phyloP scores from a whole-genome alignment of 2,329 filamentous ascomycete species.

The Colletotrichum magnum region DNA sequence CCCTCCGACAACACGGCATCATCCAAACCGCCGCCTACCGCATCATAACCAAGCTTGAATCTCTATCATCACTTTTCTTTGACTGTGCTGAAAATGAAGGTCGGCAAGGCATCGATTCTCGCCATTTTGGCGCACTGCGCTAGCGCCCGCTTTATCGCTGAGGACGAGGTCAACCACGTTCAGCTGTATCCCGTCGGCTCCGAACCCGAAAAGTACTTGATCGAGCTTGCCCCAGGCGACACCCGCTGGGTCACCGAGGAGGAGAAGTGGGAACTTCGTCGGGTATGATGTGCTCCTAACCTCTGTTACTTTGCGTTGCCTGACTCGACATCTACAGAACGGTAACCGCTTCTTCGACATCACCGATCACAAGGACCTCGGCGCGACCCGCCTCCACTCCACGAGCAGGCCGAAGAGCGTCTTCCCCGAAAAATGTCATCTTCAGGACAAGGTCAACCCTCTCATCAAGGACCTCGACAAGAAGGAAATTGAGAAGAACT shows the following conservation, averaged over 20 bases:
- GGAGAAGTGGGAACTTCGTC: conserved; percentile 91
- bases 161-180: conserved; percentile 64
- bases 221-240: conserved; percentile 88
- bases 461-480: conserved; percentile 80
- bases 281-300: conserved; percentile 66
- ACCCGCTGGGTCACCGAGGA: conserved; percentile 92
- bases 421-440: conserved; percentile 77
- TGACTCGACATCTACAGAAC: conserved; percentile 65
- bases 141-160: conserved; percentile 70
- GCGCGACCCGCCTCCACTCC: conserved; percentile 56
- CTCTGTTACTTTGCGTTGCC: neutral
- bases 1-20: conserved; percentile 28
- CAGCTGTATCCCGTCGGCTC: conserved; percentile 60
- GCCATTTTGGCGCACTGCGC: conserved; percentile 68
- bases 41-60: conserved; percentile 21
- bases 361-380: conserved; percentile 79
- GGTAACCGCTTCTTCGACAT: conserved; percentile 96
- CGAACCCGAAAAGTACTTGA: conserved; percentile 73
- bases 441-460: conserved; percentile 76
- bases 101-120: conserved; percentile 66
- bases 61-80: neutral
- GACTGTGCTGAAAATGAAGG: conserved; percentile 60
- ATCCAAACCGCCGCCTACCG: conserved; percentile 21
- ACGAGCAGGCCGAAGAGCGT: conserved; percentile 59
- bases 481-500: conserved; percentile 80